These are phyloP conservation scores for Sequoiadendron giganteum DNA, from an alignment of 75 land plant species.

Conservation along the genomic window DNA sequence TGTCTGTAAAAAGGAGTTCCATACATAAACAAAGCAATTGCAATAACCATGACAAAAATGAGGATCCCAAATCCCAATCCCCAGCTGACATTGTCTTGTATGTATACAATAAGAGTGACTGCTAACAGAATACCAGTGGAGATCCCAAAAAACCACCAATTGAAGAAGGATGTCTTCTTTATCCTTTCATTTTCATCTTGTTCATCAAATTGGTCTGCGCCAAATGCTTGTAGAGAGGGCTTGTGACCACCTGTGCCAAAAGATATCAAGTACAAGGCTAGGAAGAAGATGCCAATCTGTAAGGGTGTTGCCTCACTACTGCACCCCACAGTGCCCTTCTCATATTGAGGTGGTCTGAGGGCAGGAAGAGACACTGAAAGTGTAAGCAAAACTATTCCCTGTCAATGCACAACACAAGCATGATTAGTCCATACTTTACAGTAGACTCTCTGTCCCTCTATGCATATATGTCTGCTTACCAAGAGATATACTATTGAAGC, in stretches of 20 bases:
- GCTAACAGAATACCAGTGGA: constrained; percentile 11
- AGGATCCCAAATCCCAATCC: constrained; percentile 48
- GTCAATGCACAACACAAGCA: constrained; percentile 6
- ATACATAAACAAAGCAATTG: constrained; percentile 26
- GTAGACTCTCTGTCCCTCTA: background rate
- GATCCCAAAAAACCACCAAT: constrained; percentile 30
- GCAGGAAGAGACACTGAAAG: constrained; percentile 52
- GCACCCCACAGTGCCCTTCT: constrained; percentile 11
- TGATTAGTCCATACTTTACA: background rate
- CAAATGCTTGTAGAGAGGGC: constrained; percentile 56
- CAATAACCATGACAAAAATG: constrained; percentile 27
- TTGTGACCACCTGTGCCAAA: constrained; percentile 46
- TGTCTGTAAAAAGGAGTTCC: constrained; percentile 60
- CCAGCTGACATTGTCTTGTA: constrained; percentile 41
- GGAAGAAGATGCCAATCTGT: constrained; percentile 60
- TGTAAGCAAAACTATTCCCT: constrained; percentile 62
- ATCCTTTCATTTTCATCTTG: constrained; percentile 37
- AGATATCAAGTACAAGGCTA: constrained; percentile 59
- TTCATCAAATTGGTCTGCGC: constrained; percentile 71
- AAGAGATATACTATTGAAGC: constrained; percentile 66
- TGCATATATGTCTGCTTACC: constrained; percentile 35
- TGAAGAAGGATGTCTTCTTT: constrained; percentile 54
- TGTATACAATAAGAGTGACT: constrained; percentile 25
- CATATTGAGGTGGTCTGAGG: constrained; percentile 46
- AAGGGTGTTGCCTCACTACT: constrained; percentile 20